These are phyloP conservation scores for Leptographium galeiforme DNA, from an alignment of 2,329 filamentous ascomycete genomes.

Conservation along the genomic window DNA sequence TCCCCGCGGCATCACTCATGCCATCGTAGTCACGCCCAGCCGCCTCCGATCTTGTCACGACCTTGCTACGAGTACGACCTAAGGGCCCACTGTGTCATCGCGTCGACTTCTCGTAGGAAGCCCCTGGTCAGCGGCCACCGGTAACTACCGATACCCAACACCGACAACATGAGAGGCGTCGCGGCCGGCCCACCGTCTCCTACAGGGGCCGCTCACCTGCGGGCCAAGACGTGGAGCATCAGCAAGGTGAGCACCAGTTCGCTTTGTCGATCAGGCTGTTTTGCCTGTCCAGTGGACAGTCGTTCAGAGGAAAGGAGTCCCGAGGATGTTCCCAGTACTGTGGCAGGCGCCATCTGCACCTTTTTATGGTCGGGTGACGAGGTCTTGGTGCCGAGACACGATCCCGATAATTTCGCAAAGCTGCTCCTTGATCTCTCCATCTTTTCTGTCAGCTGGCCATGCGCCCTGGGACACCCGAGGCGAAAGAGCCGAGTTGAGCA, in stretches of 20 bases:
- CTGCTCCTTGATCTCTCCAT: neutral
- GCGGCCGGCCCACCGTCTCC: neutral
- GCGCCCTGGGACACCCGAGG: neutral
- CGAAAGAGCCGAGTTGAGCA: neutral
- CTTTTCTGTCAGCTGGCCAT: neutral
- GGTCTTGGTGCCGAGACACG: neutral
- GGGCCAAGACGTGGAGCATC: slow-evolving; percentile 27
- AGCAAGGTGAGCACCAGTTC: slow-evolving; percentile 14
- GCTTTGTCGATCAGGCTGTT: neutral
- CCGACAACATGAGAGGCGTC: slow-evolving; percentile 1
- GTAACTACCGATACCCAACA: neutral
- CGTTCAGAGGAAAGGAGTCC: neutral
- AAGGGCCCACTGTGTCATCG: neutral
- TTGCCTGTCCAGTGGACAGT: neutral
- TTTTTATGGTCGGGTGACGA: neutral
- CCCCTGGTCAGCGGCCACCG: neutral
- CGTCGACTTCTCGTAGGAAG: too few species aligned
- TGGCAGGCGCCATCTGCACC: too few species aligned
- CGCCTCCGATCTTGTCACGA: neutral
- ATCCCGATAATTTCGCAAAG: neutral
- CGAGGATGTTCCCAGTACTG: too few species aligned
- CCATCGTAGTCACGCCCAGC: neutral
- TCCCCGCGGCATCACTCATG: too few species aligned
- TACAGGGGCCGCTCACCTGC: neutral
- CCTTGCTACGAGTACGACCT: neutral